These are phyloP conservation scores for Chondrostereum purpureum DNA, from an alignment of 1,284 basidiomycete genomes.

Conservation along the genomic window DNA sequence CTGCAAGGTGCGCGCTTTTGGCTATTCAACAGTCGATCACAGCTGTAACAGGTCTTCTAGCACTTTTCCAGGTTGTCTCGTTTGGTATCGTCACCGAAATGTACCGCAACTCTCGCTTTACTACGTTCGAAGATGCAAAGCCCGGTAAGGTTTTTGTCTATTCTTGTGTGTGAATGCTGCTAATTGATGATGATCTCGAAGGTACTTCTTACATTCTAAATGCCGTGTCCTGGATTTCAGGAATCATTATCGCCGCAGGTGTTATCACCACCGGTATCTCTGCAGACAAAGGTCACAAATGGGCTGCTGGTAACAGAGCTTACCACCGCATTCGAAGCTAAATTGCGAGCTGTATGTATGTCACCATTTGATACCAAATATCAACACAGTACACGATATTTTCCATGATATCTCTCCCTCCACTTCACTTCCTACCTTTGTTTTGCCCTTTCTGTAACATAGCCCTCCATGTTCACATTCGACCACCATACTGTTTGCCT, in stretches of 20 bases:
- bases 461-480: too few species aligned
- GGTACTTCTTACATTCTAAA: constrained; percentile 55
- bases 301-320: constrained; percentile 71
- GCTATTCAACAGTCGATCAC: too few species aligned
- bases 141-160: constrained; percentile 41
- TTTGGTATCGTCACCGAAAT: constrained; percentile 63
- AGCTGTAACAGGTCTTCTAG: constrained; percentile 28
- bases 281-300: constrained; percentile 59
- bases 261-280: constrained; percentile 60
- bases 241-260: constrained; percentile 42
- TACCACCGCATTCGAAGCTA: constrained; percentile 46
- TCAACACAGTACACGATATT: too few species aligned
- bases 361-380: too few species aligned
- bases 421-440: neutral
- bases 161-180: neutral
- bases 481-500: too few species aligned
- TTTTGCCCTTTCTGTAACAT: neutral
- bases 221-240: constrained; percentile 52
- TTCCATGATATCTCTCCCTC: too few species aligned
- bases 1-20: constrained; percentile 43
- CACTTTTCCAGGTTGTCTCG: constrained; percentile 51
- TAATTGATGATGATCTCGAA: constrained; percentile 20
- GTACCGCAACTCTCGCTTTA: constrained; percentile 39
- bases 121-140: constrained; percentile 49
- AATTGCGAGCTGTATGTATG: constrained; percentile 10